Conservation (phyloP, 2,329 filamentous ascomycete genomes). For the Alternaria dauci region DNA sequence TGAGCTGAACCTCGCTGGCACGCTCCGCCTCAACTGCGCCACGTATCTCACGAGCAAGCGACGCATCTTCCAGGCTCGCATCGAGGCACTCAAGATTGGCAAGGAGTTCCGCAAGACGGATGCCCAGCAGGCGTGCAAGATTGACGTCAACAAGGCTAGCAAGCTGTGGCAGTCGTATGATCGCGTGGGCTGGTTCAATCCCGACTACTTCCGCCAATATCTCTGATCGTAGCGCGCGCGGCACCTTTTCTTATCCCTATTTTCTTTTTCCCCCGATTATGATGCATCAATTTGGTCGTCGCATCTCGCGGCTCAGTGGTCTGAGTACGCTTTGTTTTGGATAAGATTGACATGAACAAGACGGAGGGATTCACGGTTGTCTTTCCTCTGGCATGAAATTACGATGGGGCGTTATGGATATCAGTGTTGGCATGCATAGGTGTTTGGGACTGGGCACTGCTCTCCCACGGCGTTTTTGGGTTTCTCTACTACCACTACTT, state of each 20-base stretch:
- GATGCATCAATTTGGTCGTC: slow-evolving; percentile 37
- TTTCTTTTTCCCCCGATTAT: slow-evolving; percentile 6
- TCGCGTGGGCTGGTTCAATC: slow-evolving; percentile 81
- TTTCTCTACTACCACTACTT: slow-evolving; percentile 2
- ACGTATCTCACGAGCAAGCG: slow-evolving; percentile 94
- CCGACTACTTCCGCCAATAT: slow-evolving; percentile 58
- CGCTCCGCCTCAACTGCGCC: slow-evolving; percentile 82
- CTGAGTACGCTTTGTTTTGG: slow-evolving; percentile 21
- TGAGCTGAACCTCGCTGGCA: slow-evolving; percentile 78
- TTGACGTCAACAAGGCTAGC: slow-evolving; percentile 96
- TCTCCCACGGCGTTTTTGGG: slow-evolving; percentile 28
- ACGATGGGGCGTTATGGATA: slow-evolving; percentile 42
- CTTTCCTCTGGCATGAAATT: slow-evolving; percentile 33
- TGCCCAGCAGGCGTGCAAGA: slow-evolving; percentile 95
- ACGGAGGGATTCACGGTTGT: slow-evolving; percentile 16
- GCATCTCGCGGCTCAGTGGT: slow-evolving; percentile 31
- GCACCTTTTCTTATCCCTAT: background rate
- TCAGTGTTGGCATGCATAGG: slow-evolving; percentile 32
- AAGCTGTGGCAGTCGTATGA: slow-evolving; percentile 92
- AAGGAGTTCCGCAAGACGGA: slow-evolving; percentile 96
- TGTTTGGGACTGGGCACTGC: slow-evolving; percentile 20
- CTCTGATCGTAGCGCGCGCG: slow-evolving; percentile 35
- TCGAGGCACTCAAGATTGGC: slow-evolving; percentile 70
- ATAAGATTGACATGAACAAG: slow-evolving; percentile 34
- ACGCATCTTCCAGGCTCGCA: slow-evolving; percentile 81